These are phyloP conservation scores for Hymenoscyphus infarciens DNA, from an alignment of 2,329 filamentous ascomycete genomes.

Conservation along the genomic window DNA sequence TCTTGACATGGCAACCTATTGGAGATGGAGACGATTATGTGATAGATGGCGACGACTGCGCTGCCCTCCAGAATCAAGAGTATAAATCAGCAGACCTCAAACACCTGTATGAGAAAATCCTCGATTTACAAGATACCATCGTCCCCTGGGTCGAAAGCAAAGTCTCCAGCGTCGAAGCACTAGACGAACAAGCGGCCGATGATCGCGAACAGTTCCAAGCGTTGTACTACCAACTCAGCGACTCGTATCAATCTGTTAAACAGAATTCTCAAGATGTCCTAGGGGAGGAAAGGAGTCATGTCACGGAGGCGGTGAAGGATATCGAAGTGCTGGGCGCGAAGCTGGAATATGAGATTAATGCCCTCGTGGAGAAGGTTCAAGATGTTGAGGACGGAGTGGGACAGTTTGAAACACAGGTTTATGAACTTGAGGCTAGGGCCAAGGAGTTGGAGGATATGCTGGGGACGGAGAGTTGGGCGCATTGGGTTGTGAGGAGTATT, in stretches of 20 bases:
- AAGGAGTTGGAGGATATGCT: slow-evolving; percentile 52
- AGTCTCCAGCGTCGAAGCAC: slow-evolving; percentile 50
- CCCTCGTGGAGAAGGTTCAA: slow-evolving; percentile 73
- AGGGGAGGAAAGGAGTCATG: slow-evolving; percentile 61
- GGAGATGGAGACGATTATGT: slow-evolving; percentile 41
- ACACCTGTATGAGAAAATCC: slow-evolving; percentile 51
- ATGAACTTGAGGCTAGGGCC: slow-evolving; percentile 63
- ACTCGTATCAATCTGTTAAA: slow-evolving; percentile 65
- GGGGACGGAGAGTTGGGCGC: slow-evolving; percentile 33
- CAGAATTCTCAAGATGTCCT: slow-evolving; percentile 67
- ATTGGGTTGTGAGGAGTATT: slow-evolving; percentile 34
- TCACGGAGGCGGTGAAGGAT: slow-evolving; percentile 71
- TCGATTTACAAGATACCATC: slow-evolving; percentile 49
- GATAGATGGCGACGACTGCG: slow-evolving; percentile 31
- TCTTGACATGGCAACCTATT: slow-evolving; percentile 63
- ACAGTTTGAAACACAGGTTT: slow-evolving; percentile 76
- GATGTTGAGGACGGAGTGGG: slow-evolving; percentile 81
- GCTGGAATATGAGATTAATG: slow-evolving; percentile 86
- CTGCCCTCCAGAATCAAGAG: slow-evolving; percentile 36
- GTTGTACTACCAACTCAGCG: slow-evolving; percentile 66
- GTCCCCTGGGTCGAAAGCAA: slow-evolving; percentile 60
- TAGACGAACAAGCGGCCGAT: slow-evolving; percentile 59
- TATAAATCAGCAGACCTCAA: slow-evolving; percentile 51
- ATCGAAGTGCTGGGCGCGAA: slow-evolving; percentile 79
- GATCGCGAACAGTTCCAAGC: slow-evolving; percentile 64